phyloP scores from a whole-genome alignment of 1,139 yeast species.

The Meyerozyma elateridarum region DNA sequence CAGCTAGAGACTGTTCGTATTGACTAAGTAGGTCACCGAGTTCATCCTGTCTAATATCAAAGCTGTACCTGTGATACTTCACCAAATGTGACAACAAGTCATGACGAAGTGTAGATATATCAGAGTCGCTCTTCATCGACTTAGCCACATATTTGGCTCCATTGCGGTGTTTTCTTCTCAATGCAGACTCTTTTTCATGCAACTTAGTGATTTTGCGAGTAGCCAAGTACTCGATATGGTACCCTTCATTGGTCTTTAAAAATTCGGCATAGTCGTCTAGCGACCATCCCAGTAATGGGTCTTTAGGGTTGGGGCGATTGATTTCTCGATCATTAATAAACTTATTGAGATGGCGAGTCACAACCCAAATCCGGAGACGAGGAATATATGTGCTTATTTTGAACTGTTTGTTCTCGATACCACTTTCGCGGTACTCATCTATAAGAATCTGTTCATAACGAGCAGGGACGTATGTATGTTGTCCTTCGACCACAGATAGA shows the following conservation, averaged over 20 bases:
- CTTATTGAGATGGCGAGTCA: slow-evolving; percentile 15
- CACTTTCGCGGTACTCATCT: slow-evolving; percentile 26
- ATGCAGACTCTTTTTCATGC: slow-evolving; percentile 28
- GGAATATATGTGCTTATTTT: slow-evolving; percentile 15
- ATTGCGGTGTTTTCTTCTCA: not conserved
- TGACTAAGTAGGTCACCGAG: not conserved
- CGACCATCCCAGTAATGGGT: slow-evolving; percentile 14
- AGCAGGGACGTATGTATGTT: slow-evolving; percentile 28
- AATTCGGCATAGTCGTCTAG: slow-evolving; percentile 27
- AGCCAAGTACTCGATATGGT: slow-evolving; percentile 27
- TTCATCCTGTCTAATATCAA: slow-evolving; percentile 4
- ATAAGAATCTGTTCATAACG: slow-evolving; percentile 23
- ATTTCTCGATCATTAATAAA: slow-evolving; percentile 13
- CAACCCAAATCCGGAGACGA: slow-evolving; percentile 27
- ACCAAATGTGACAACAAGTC: slow-evolving; percentile 18
- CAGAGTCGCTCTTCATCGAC: slow-evolving; percentile 7
- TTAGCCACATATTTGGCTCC: slow-evolving; percentile 2
- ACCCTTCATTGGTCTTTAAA: slow-evolving; percentile 16
- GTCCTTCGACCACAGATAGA: slow-evolving; percentile 30
- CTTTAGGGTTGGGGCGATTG: slow-evolving; percentile 5
- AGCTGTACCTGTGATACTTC: slow-evolving; percentile 9
- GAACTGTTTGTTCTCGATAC: slow-evolving; percentile 12
- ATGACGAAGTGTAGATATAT: slow-evolving; percentile 20
- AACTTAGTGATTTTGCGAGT: slow-evolving; percentile 26
- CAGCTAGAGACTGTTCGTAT: slow-evolving; percentile 1